Base-by-base conservation (phyloP, 148 eudicot species). In the Dysphania ambrosioides region DNA sequence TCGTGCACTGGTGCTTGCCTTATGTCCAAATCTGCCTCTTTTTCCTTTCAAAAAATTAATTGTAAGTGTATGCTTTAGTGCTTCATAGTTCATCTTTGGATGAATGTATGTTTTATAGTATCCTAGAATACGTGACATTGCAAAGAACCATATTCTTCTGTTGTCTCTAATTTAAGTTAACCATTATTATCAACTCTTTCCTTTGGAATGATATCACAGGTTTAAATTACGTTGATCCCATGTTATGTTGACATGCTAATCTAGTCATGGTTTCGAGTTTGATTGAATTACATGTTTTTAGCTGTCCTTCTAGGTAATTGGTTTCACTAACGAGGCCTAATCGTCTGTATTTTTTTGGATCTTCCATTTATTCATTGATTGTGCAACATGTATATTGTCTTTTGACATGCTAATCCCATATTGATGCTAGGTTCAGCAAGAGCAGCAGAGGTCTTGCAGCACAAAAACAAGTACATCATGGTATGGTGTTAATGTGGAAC, bases 401-500 rank as follows among this genome's bases (percentile, higher is more conserved):
- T 41, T 23, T 67, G 6, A 41, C 49, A 9, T 6, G 35, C 3
- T 10, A 12, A 41, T 15, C 26, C 8, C 23, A 15, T 69, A 19
- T 69, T 31, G 40, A 29, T 69, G 6, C 16, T 69, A 69, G 72
- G 72, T 69, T 38, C 72, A 29, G 12, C 72, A 30, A 35, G 42
- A 64, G 15, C 35, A 16, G 38, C 35, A 29, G 57, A 69, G 40
- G 29, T 18, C 38, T 24, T 19, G 4, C 23, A 19, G 30, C 36
- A 29, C 58, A 47, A 26, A 40, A 47, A 3, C 26, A 11, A 36
- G 26, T 12, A 15, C 5, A 26, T 69, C 24, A 1, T 8, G 23
- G 59, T 27, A 19, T 8, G 27, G 6, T 69, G 71, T 42, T 67
- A 24, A 40, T 42, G 72, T 69, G 1, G 26, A 47, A 69, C 72